Evolutionary conservation across 2,329 filamentous ascomycete species (phyloP), one percentile per base, ranked within the genome.

Genomic region (Phialophora tarda): DNA sequence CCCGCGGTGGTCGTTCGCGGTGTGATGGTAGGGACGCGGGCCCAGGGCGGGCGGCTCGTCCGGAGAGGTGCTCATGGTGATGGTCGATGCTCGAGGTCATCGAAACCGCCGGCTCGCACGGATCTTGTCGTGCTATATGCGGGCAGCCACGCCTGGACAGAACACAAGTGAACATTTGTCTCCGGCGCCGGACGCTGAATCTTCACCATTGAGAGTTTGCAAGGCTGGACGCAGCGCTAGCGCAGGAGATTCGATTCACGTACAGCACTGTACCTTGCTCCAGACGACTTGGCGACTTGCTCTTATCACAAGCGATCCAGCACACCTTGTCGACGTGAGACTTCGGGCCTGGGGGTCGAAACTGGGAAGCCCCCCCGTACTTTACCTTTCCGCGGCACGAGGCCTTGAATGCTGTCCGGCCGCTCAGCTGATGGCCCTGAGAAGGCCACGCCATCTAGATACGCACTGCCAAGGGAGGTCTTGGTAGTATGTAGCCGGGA

Each of bases 1-100:
- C 7, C 68, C 65, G 5, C 65, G 62, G n/a, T 66, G 65, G 30
- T 70, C 65, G 51, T 67, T 30, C 1, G 48, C 59, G 4, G 48
- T 66, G 26, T 66, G 14, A 17, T 24, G 44, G 51, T 56, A 70
- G n/a, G 62, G 60, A n/a, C 68, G 65, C 23, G 58, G 59, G 26
- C 67, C 67, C n/a, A 56, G 62, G 3, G 55, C 30, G 41, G 21
- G 24, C 48, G 23, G 48, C 48, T 3, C 53, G 3, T 32, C 47
- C 30, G 62, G 24, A 44, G 54, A 53, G 48, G 63, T n/a, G 17
- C 38, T 23, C 66, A 65, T 68, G 28, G 24, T 62, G 32, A 28
- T 12, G 44, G 32, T 30, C 41, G 41, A 34, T 12, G 21, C 11
- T 51, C 30, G 17, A 48, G 24, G 26, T 44, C 34, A 38, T 53